Conservation (phyloP, 371 early-diverging fungal species). For the Mortierella sp. region DNA sequence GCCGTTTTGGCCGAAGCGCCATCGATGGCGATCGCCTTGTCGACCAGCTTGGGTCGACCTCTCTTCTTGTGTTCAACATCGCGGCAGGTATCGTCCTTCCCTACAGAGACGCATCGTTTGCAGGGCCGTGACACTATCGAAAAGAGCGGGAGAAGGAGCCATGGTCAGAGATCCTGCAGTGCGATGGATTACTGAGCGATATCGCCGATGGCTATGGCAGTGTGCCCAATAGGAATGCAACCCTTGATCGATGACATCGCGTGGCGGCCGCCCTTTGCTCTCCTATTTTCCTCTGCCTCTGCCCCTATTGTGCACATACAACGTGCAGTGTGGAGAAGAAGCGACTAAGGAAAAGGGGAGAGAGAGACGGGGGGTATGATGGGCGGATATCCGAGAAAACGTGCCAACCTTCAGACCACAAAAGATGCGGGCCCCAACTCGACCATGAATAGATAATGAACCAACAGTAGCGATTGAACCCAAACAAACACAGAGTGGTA, state of each 20-base stretch:
- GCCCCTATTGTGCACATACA: too few species aligned
- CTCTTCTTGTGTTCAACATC: conserved; percentile 86
- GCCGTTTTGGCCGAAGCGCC: conserved; percentile 27
- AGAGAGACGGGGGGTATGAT: too few species aligned
- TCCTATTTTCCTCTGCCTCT: neutral
- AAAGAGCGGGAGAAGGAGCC: neutral
- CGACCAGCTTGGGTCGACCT: conserved; percentile 80
- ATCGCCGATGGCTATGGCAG: neutral
- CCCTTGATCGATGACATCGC: conserved; percentile 32
- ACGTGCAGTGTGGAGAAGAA: too few species aligned
- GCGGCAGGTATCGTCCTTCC: conserved; percentile 77
- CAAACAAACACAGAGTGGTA: neutral
- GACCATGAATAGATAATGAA: conserved; percentile 29
- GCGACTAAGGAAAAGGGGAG: too few species aligned
- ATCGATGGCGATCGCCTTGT: conserved; percentile 55
- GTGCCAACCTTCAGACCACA: too few species aligned
- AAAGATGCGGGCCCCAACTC: too few species aligned
- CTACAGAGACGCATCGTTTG: conserved; percentile 78
- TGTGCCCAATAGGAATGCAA: conserved; percentile 28
- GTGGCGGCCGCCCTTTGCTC: conserved; percentile 1
- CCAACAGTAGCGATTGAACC: too few species aligned
- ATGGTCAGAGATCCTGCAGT: neutral
- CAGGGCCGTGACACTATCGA: conserved; percentile 76
- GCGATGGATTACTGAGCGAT: conserved; percentile 1
- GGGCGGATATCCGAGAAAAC: too few species aligned